Evolutionary conservation across 2,329 filamentous ascomycete genomes (phyloP).

Genomic region (Camillea tinctor): DNA sequence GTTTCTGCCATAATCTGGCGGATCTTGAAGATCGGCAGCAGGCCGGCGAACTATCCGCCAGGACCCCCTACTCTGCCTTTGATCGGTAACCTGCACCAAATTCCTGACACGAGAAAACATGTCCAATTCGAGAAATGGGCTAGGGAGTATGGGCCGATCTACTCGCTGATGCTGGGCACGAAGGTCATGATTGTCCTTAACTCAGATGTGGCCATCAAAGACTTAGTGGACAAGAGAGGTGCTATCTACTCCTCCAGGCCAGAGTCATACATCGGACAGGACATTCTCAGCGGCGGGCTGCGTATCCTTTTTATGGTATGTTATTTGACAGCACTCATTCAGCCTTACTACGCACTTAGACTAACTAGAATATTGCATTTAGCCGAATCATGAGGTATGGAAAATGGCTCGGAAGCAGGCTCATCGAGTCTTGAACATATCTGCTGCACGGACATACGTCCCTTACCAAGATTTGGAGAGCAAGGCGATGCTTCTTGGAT

Average conservation of each 20-base stretch:
- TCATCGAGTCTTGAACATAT: conserved; percentile 48
- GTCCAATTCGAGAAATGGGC: conserved; percentile 25
- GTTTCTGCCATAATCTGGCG: no score
- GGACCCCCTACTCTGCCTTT: conserved; percentile 22
- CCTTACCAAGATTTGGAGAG: conserved; percentile 56
- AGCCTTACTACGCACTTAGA: conserved; percentile 4
- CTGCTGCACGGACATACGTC: conserved; percentile 46
- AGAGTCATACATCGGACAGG: conserved; percentile 21
- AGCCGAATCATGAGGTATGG: no score
- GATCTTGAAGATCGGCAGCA: conserved; percentile 20
- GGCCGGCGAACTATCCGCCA: conserved; percentile 20
- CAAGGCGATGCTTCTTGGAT: conserved; percentile 50
- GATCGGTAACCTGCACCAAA: conserved; percentile 20
- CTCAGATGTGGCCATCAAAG: conserved; percentile 20
- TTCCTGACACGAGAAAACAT: conserved; percentile 19
- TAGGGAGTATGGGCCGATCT: conserved; percentile 23
- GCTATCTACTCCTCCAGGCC: conserved; percentile 23
- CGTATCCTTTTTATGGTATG: conserved; percentile 20
- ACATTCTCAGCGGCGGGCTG: conserved; percentile 19
- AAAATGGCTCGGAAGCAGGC: no score
- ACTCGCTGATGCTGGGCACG: conserved; percentile 20
- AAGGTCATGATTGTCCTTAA: conserved; percentile 21
- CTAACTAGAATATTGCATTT: conserved; percentile 30
- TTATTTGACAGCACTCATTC: not conserved
- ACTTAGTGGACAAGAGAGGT: conserved; percentile 22